A percentile compares a stretch with the other conserved stretches of the same genome.
Conservation (phyloP, 371 early-diverging fungal genomes). For the Mucor racemosus region DNA sequence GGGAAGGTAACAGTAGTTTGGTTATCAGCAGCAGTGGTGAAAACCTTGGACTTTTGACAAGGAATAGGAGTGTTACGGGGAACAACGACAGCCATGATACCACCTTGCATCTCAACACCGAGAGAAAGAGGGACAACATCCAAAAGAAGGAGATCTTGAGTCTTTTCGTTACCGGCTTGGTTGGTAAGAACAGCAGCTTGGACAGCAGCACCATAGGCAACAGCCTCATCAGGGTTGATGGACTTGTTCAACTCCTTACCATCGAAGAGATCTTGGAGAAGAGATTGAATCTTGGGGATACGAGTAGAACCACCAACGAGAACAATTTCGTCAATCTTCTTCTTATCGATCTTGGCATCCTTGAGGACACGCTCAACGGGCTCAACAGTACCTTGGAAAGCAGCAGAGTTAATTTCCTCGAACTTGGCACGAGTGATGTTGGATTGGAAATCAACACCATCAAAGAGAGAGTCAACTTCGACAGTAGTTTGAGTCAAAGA, state of each 20-base stretch:
- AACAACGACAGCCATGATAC: slow-evolving; percentile 77
- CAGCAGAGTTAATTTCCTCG: slow-evolving; percentile 90
- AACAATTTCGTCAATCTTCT: slow-evolving; percentile 93
- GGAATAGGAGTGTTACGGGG: slow-evolving; percentile 92
- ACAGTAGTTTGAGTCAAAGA: slow-evolving; percentile 82
- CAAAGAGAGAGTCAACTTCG: slow-evolving; percentile 91
- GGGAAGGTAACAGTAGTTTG: slow-evolving; percentile 93
- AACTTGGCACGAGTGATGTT: slow-evolving; percentile 93
- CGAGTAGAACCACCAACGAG: slow-evolving; percentile 99
- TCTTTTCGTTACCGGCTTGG: slow-evolving; percentile 63
- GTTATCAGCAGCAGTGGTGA: slow-evolving; percentile 95
- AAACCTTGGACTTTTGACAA: slow-evolving; percentile 87
- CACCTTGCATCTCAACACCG: slow-evolving; percentile 95
- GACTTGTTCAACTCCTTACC: slow-evolving; percentile 85
- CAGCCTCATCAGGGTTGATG: slow-evolving; percentile 95
- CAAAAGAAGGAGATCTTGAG: slow-evolving; percentile 76
- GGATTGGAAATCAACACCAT: slow-evolving; percentile 88
- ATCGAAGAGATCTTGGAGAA: slow-evolving; percentile 94
- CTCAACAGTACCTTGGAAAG: slow-evolving; percentile 83
- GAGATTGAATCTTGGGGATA: slow-evolving; percentile 99
- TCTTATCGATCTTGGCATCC: slow-evolving; percentile 94
- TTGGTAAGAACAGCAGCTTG: slow-evolving; percentile 87
- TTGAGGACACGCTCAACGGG: slow-evolving; percentile 84
- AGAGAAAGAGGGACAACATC: slow-evolving; percentile 92
- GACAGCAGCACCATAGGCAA: slow-evolving; percentile 96